A percentile compares a stretch with the other conserved stretches of the same genome.
phyloP scores from a whole-genome alignment of 2,329 filamentous ascomycete genomes.

The Xylariomycetidae sp. region DNA sequence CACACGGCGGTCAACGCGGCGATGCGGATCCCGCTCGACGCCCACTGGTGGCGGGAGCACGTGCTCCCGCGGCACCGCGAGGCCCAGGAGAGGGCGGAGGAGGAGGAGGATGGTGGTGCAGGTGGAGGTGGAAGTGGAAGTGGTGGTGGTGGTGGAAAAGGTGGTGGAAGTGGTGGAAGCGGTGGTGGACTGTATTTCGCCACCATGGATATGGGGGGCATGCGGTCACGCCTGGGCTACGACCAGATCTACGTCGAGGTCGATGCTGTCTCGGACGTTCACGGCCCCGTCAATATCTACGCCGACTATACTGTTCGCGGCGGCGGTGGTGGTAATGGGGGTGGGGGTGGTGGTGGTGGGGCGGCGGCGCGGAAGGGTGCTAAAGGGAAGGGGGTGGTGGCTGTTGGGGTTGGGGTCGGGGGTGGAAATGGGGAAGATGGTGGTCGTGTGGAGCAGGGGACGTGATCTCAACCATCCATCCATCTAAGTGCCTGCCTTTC shows the following conservation, averaged over 20 bases:
- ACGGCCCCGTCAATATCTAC: constrained; percentile 19
- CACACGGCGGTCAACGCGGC: constrained; percentile 8
- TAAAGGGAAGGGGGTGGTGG: no score
- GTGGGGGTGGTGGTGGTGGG: no score
- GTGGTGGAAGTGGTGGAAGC: background rate
- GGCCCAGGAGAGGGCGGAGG: constrained; percentile 2
- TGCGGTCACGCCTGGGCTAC: constrained; percentile 15
- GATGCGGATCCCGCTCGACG: constrained; percentile 8
- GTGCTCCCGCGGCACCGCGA: constrained; percentile 8
- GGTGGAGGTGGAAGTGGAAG: background rate
- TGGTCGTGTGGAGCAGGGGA: no score
- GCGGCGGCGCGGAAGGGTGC: no score
- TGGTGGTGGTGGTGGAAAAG: background rate
- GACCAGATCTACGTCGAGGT: constrained; percentile 17
- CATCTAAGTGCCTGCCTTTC: no score
- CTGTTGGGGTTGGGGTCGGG: no score
- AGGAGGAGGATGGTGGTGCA: background rate
- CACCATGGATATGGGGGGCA: constrained; percentile 10
- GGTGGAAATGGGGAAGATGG: no score
- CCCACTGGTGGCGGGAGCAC: constrained; percentile 14
- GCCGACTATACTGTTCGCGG: no score
- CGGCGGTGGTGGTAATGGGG: no score
- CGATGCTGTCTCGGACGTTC: constrained; percentile 13
- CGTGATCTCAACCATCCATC: no score
- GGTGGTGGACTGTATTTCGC: constrained; percentile 9